Conservation (phyloP, 148 eudicot genomes). For the Silene conica region DNA sequence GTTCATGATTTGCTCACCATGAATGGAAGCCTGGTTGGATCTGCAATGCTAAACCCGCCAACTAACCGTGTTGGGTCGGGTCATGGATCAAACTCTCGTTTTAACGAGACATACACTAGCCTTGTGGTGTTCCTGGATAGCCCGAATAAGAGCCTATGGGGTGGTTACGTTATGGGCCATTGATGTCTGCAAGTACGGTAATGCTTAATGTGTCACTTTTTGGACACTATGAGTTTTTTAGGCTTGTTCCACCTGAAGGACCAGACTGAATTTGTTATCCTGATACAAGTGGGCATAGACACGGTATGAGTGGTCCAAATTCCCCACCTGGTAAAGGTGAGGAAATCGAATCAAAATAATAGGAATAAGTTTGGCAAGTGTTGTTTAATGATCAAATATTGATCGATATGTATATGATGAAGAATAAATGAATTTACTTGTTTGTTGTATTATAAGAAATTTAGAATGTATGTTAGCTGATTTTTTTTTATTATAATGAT, state of each 20-base stretch:
- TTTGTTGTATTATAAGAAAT: too few relatives aligned
- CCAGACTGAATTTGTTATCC: neutral
- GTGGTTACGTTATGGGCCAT: conserved; percentile 21
- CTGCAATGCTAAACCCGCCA: neutral
- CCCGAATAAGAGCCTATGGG: conserved; percentile 10
- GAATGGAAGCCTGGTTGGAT: conserved; percentile 21
- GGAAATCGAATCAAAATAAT: neutral
- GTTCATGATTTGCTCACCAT: conserved; percentile 16
- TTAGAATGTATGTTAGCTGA: too few relatives aligned
- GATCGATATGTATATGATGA: neutral
- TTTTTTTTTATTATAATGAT: too few relatives aligned
- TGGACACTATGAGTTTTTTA: conserved; percentile 12
- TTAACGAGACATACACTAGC: neutral
- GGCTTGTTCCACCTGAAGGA: conserved; percentile 1
- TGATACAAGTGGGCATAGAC: neutral
- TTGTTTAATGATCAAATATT: neutral
- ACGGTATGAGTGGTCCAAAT: neutral
- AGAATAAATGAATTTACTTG: too few relatives aligned
- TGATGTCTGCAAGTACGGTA: conserved; percentile 21
- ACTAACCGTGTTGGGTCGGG: neutral
- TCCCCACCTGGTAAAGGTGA: neutral
- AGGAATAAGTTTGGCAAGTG: too few relatives aligned
- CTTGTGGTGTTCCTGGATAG: conserved; percentile 19
- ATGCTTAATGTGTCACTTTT: conserved; percentile 21
- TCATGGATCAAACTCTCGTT: neutral